These are phyloP conservation scores for Plasmodium billcollinsi DNA, from an alignment of 169 alveolate genomes.

Conservation along the genomic window DNA sequence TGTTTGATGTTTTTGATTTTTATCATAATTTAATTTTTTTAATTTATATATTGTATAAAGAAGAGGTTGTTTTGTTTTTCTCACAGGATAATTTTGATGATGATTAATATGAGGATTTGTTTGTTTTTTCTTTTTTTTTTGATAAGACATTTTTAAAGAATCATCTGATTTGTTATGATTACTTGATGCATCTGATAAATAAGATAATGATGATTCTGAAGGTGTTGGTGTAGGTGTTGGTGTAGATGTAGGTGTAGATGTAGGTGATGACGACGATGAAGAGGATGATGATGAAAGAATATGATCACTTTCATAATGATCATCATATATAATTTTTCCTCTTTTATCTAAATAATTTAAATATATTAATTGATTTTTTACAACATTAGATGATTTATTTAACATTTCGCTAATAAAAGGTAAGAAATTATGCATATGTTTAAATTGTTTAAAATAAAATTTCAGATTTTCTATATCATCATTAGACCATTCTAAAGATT, in stretches of 20 bases:
- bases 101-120: not conserved
- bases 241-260: not conserved
- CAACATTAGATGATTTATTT: conserved; percentile 40
- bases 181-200: not conserved
- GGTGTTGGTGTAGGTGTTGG: not conserved
- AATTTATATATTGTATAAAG: conserved; percentile 39
- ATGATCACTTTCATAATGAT: not conserved
- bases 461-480: conserved; percentile 56
- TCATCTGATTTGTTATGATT: no score
- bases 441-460: conserved; percentile 55
- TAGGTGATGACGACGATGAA: not conserved
- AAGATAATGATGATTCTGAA: not conserved
- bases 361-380: conserved; percentile 50
- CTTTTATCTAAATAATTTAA: conserved; percentile 51
- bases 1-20: conserved; percentile 3
- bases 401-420: conserved; percentile 68
- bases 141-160: not conserved
- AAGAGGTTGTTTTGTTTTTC: conserved; percentile 50
- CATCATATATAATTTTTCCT: conserved; percentile 24
- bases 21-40: conserved; percentile 40
- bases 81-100: not conserved
- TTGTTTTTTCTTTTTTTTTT: not conserved
- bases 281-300: not conserved
- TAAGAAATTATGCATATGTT: conserved; percentile 55
- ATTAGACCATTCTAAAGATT: conserved; percentile 46